Base-by-base conservation (phyloP, 2,329 filamentous ascomycete genomes). In the Cytospora leucostoma region DNA sequence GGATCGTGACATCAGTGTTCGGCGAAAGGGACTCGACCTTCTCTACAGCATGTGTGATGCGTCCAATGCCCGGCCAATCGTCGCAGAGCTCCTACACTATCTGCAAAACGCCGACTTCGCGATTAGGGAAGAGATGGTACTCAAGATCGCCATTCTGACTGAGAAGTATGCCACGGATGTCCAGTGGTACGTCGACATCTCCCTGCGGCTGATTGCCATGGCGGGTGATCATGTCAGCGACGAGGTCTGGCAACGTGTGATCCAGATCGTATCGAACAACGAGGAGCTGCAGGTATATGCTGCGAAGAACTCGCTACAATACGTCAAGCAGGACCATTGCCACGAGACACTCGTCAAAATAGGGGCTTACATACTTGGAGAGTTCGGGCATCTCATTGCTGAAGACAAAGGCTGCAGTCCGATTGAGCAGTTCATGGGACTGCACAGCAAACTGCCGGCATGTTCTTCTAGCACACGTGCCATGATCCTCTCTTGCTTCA, bases 11-110 rank as follows among this genome's bases (percentile, higher is more conserved):
- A 99, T 99, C 71, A 98, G 94, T 73, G 95, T 99, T 53, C 88
- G 96, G 65, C 87, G 95, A 70, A 98, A 99, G 77, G 95, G 94
- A 64, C 84, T 99, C 55, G 96, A 99, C 77, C 80, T 99, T 62
- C 84, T 99, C 38, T 99, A 99, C 84, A 99, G 95, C 86, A 99
- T 99, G 95, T 99, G 96, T 75, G 95, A 99, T 76, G 86, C 91
- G 38, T 89, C 89, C n/a, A 99, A 99, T 76, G 93, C 95, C 8
- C 90, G 92, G 68, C 88, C 92, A 11, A 96, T 99, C 68, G 95
- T 99, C 47, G 90, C 91, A 65, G 95, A 99, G 78, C 87, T 99
- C 57, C 79, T 99, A 59, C 92, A 94, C 69, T 98, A 97, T 75
- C 84, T 99, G 10, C 94, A 97, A 72, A 97, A 92, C 62, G 95